A percentile compares a stretch with the other conserved stretches of the same genome.
These are phyloP conservation scores for Rubus idaeus DNA, from an alignment of 306 rosid genomes.

Conservation along the genomic window DNA sequence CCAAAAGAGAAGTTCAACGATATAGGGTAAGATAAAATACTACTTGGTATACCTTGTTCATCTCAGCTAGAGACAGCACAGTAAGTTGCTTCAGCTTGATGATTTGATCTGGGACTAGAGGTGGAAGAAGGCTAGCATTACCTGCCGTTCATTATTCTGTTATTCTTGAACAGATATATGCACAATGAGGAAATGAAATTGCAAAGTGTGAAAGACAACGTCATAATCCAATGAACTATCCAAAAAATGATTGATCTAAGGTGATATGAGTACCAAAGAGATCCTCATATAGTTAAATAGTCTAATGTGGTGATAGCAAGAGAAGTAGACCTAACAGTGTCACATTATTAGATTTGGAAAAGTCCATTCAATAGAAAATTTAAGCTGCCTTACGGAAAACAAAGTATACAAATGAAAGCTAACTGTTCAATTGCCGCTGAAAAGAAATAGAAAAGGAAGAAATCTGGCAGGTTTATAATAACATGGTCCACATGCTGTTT, in stretches of 20 bases:
- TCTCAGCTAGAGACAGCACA: slow-evolving; percentile 25
- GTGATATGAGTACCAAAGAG: background rate
- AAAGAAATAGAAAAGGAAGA: background rate
- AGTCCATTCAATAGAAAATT: background rate
- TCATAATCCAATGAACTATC: background rate
- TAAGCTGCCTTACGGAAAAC: slow-evolving; percentile 2
- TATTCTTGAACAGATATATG: background rate
- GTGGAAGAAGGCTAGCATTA: slow-evolving; percentile 24
- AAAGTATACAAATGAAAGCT: background rate
- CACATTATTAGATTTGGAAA: background rate
- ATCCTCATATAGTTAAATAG: background rate
- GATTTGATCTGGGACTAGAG: slow-evolving; percentile 19
- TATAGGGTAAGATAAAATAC: background rate
- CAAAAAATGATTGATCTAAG: background rate
- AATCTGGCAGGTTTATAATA: background rate
- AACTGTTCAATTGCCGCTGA: background rate
- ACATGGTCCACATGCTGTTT: background rate
- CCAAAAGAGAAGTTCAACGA: background rate
- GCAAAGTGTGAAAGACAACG: background rate
- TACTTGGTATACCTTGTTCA: slow-evolving; percentile 12
- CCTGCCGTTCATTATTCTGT: slow-evolving; percentile 5
- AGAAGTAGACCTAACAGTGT: slow-evolving; percentile 1
- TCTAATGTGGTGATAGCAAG: background rate
- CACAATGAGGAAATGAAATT: background rate
- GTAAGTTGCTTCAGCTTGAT: slow-evolving; percentile 29